phyloP scores from a whole-genome alignment of 1,284 basidiomycete genomes.

The Chalciporus sp. region DNA sequence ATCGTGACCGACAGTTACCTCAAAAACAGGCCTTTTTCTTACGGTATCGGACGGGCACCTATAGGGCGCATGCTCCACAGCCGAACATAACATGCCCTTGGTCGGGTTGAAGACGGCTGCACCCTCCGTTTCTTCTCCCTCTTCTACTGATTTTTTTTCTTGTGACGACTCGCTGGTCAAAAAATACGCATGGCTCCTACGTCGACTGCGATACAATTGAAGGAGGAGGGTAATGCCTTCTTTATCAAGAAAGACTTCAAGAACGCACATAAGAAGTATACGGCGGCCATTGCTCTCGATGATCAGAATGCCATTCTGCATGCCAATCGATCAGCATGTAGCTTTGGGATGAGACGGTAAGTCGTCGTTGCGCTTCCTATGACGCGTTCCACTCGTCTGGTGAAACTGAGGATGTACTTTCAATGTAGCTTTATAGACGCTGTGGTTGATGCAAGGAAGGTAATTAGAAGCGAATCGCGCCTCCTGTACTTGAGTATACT shows the following conservation, averaged over 20 bases:
- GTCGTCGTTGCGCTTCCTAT: not conserved
- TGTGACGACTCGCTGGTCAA: not conserved
- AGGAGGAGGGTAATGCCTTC: constrained; percentile 35
- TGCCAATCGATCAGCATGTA: constrained; percentile 37
- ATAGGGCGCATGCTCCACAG: not conserved
- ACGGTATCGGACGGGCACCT: too few relatives aligned
- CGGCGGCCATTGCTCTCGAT: constrained; percentile 28
- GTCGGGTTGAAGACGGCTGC: not conserved
- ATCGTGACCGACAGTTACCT: too few relatives aligned
- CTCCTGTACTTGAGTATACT: not conserved
- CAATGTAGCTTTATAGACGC: constrained; percentile 27
- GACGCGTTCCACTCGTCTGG: not conserved
- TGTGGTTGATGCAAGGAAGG: constrained; percentile 26
- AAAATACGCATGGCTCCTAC: not conserved
- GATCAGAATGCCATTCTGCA: constrained; percentile 33
- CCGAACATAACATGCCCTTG: not conserved
- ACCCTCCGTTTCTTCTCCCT: not conserved
- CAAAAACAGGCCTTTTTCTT: too few relatives aligned
- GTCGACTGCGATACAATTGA: constrained; percentile 20
- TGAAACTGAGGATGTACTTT: not conserved
- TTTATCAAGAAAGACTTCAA: constrained; percentile 29
- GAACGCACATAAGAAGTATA: constrained; percentile 30
- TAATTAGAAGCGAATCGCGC: not conserved
- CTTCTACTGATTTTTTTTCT: not conserved
- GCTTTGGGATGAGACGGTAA: constrained; percentile 26